phyloP scores from a whole-genome alignment of 768 basidiomycete species.

The Collybia nuda region DNA sequence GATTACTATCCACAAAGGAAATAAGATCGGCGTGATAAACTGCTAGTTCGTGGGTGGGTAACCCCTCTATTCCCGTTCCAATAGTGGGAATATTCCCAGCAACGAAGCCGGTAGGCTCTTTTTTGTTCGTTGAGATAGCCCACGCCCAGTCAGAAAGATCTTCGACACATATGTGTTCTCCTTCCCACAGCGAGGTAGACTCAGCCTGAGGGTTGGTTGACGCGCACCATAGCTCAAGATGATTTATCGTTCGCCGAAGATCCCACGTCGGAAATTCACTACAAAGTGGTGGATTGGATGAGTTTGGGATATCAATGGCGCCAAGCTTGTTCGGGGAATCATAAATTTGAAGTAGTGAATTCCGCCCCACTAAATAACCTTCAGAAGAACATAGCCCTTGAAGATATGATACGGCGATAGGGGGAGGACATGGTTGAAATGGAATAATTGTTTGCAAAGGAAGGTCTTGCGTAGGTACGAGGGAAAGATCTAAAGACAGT shows the following conservation, averaged over 20 bases:
- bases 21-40: slow-evolving; percentile 37
- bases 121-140: slow-evolving; percentile 7
- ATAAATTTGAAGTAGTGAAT: slow-evolving; percentile 46
- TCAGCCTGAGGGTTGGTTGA: slow-evolving; percentile 10
- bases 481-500: slow-evolving; percentile 54
- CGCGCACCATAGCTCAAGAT: slow-evolving; percentile 58
- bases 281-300: slow-evolving; percentile 15
- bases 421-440: slow-evolving; percentile 60
- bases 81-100: not conserved
- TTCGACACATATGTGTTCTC: not conserved
- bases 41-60: slow-evolving; percentile 5
- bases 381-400: slow-evolving; percentile 59
- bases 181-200: slow-evolving; percentile 8
- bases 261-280: slow-evolving; percentile 41
- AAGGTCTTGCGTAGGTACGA: slow-evolving; percentile 72
- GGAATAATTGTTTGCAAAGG: slow-evolving; percentile 72
- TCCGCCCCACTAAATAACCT: slow-evolving; percentile 44
- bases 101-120: not conserved
- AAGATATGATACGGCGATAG: slow-evolving; percentile 66
- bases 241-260: slow-evolving; percentile 62
- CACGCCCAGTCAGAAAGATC: slow-evolving; percentile 12
- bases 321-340: slow-evolving; percentile 25
- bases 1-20: slow-evolving; percentile 56
- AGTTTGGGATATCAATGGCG: slow-evolving; percentile 33
- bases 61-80: slow-evolving; percentile 7